A percentile compares a stretch with the other conserved stretches of the same genome.
phyloP scores from a whole-genome alignment of 148 eudicot species.

The Fagopyrum esculentum region DNA sequence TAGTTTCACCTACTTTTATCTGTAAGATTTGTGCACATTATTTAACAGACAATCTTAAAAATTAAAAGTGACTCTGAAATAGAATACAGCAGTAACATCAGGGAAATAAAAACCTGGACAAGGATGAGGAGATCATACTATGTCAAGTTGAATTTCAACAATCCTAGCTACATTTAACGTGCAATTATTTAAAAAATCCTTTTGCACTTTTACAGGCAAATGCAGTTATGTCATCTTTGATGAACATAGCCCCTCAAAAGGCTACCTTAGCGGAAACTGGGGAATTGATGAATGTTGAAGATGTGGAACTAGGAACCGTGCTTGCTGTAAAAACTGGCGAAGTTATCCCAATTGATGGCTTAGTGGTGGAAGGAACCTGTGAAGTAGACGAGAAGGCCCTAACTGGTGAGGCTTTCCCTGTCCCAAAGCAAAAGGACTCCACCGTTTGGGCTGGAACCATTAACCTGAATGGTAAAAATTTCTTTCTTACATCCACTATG shows the following conservation, averaged over 20 bases:
- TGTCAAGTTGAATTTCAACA: background rate
- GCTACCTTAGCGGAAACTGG: slow-evolving; percentile 54
- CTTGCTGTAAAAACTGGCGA: slow-evolving; percentile 61
- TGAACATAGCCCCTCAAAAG: slow-evolving; percentile 51
- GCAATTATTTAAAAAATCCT: background rate
- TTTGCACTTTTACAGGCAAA: slow-evolving; percentile 31
- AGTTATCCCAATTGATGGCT: slow-evolving; percentile 54
- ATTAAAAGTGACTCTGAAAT: background rate
- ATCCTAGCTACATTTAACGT: background rate
- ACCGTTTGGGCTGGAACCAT: slow-evolving; percentile 88
- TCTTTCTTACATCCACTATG: background rate
- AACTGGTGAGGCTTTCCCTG: slow-evolving; percentile 91
- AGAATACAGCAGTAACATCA: background rate
- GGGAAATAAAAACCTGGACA: background rate
- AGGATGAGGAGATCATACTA: background rate
- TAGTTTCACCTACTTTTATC: background rate
- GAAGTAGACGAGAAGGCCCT: slow-evolving; percentile 87
- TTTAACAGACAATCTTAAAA: background rate
- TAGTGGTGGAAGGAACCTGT: slow-evolving; percentile 54
- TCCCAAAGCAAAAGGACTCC: slow-evolving; percentile 57
- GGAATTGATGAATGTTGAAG: slow-evolving; percentile 39
- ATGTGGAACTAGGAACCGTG: slow-evolving; percentile 35
- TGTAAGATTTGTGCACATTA: background rate
- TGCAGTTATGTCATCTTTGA: slow-evolving; percentile 51
- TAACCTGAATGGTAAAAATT: slow-evolving; percentile 59